Base-by-base conservation (phyloP, 169 alveolate genomes). In the Condylostoma magnum region DNA sequence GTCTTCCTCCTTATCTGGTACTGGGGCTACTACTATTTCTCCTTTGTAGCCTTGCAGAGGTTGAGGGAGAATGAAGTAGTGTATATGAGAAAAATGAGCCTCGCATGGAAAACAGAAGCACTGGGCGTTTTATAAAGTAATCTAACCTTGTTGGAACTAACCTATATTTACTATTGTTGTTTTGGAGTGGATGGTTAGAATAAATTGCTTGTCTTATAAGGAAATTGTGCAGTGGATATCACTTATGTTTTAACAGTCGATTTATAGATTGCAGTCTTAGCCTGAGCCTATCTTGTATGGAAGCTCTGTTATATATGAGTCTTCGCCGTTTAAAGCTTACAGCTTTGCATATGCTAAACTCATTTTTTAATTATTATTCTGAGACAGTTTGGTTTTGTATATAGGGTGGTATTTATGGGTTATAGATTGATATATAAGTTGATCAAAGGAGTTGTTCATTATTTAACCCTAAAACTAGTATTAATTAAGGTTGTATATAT, bases 271-370 rank as follows among this genome's bases (percentile, higher is more conserved):
- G 56, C 34, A n/a, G 33, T 18, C 33, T 0, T 33, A 15, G n/a
- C 22, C n/a, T 36, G 71, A 60, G 4, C 71, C 71, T 12, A 60
- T 60, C n/a, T 18, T 60, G 57, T 38, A 60, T 38, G 71, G 71
- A 36, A 60, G 57, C 12, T n/a, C 18, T 12, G 57, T 36, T 12
- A 60, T 41, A 3, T 60, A 60, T 15, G n/a, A n/a, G 31, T 60
- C 71, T n/a, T n/a, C 25, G 22, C 71, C 57, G 28, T 60, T 60
- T 38, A 60, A 34, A 1, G 31, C 57, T 41, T 60, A 55, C 8
- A 60, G 56, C 71, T 60, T 60, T n/a, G 71, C 71, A 28, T 60
- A 60, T 1, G 71, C 71, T 10, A 41, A 41, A 41, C 20, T 10
- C 48, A 41, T 41, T 10, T 15, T 41, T 10, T 41, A 41, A 41